A percentile compares a stretch with the other conserved stretches of the same genome.
These are phyloP conservation scores for Bipolaris bicolor DNA, from an alignment of 2,329 filamentous ascomycete genomes.

Conservation along the genomic window DNA sequence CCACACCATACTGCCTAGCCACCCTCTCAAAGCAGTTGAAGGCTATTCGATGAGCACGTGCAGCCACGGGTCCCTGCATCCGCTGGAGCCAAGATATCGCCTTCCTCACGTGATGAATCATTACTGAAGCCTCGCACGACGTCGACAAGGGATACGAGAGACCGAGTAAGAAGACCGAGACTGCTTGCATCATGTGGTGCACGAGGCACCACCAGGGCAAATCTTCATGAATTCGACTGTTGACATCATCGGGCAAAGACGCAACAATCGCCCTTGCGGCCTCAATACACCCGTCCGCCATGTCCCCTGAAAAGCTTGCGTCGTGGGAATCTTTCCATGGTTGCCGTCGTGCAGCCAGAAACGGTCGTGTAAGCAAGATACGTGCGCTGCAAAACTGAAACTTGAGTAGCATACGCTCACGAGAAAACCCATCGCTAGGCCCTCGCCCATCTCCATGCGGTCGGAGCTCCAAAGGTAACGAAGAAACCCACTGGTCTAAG, in stretches of 20 bases:
- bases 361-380: slow-evolving; percentile 51
- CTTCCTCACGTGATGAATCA: slow-evolving; percentile 38
- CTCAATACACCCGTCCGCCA: slow-evolving; percentile 45
- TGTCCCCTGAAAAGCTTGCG: slow-evolving; percentile 38
- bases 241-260: slow-evolving; percentile 45
- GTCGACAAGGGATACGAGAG: slow-evolving; percentile 39
- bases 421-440: slow-evolving; percentile 13
- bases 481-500: slow-evolving; percentile 43
- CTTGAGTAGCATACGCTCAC: slow-evolving; percentile 41
- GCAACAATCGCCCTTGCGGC: slow-evolving; percentile 45
- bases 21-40: slow-evolving; percentile 27
- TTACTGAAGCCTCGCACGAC: slow-evolving; percentile 25
- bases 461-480: slow-evolving; percentile 40
- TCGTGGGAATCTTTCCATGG: slow-evolving; percentile 21
- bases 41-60: slow-evolving; percentile 31
- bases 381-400: slow-evolving; percentile 47
- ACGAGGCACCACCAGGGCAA: slow-evolving; percentile 53
- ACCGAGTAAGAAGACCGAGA: slow-evolving; percentile 48
- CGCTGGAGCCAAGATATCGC: slow-evolving; percentile 42
- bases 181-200: slow-evolving; percentile 50
- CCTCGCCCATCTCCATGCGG: slow-evolving; percentile 24
- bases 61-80: slow-evolving; percentile 41
- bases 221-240: slow-evolving; percentile 39
- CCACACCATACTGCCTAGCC: slow-evolving; percentile 25
- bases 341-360: slow-evolving; percentile 39